These are phyloP conservation scores for Allodekkera sacchari DNA, from an alignment of 805 yeast species.

Conservation along the genomic window DNA sequence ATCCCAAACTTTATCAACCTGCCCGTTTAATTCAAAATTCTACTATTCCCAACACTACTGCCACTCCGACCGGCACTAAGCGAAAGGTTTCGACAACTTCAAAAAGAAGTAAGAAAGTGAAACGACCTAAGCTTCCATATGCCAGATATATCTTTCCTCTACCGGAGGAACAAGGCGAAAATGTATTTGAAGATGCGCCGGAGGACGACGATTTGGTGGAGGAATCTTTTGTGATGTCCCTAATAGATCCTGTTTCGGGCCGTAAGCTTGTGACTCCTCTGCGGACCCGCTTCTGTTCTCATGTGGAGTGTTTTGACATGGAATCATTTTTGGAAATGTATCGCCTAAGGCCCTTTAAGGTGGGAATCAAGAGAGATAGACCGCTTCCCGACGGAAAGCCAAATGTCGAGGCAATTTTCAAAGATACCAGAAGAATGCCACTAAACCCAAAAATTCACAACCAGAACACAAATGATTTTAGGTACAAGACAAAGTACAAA, in stretches of 20 bases:
- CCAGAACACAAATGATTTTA: conserved; percentile 13
- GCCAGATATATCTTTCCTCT: conserved; percentile 9
- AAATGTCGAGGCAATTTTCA: conserved; percentile 15
- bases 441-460: conserved; percentile 16
- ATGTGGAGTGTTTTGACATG: conserved; percentile 28
- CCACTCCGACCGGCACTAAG: too few species aligned
- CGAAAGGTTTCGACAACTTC: not conserved
- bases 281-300: conserved; percentile 25
- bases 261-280: conserved; percentile 21
- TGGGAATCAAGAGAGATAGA: conserved; percentile 14
- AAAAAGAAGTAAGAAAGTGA: conserved; percentile 1
- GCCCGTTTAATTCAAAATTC: too few species aligned
- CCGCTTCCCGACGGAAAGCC: conserved; percentile 10
- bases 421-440: conserved; percentile 19
- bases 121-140: conserved; percentile 6
- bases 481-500: conserved; percentile 14
- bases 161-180: conserved; percentile 14
- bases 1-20: too few species aligned
- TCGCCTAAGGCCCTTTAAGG: conserved; percentile 19
- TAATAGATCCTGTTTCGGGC: conserved; percentile 27
- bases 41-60: too few species aligned
- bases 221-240: conserved; percentile 20
- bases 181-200: conserved; percentile 3
- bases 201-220: conserved; percentile 25
- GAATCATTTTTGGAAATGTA: conserved; percentile 22